These are phyloP conservation scores for Cokeromyces recurvatus DNA, from an alignment of 371 early-diverging fungal genomes.

Conservation along the genomic window DNA sequence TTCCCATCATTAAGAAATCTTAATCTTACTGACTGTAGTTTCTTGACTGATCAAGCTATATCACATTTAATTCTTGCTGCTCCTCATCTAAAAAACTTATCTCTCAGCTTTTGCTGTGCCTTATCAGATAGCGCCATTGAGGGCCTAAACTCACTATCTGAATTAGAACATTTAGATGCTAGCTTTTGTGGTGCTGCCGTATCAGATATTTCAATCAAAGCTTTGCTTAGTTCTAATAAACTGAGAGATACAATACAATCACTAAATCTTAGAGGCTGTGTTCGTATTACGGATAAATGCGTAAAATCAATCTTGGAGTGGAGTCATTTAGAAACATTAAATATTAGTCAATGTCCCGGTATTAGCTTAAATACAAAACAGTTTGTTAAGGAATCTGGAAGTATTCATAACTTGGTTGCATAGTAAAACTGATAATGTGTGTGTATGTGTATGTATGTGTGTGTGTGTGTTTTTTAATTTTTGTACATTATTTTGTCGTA, in stretches of 20 bases:
- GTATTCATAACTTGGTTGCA: constrained; percentile 10
- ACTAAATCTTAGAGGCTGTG: constrained; percentile 47
- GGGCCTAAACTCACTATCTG: constrained; percentile 37
- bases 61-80: constrained; percentile 47
- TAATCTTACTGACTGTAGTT: constrained; percentile 73
- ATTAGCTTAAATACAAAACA: constrained; percentile 15
- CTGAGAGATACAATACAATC: background rate
- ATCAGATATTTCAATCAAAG: constrained; percentile 55
- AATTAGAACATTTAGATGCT: constrained; percentile 55
- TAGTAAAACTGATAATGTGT: no score
- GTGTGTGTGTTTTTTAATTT: no score
- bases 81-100: constrained; percentile 41
- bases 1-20: constrained; percentile 48
- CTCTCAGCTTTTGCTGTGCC: constrained; percentile 79
- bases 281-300: constrained; percentile 60
- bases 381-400: constrained; percentile 9
- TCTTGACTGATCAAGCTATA: constrained; percentile 69
- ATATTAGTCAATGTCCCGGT: constrained; percentile 32
- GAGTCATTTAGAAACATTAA: constrained; percentile 7
- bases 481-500: no score
- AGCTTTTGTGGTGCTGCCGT: constrained; percentile 78
- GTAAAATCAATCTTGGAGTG: constrained; percentile 29
- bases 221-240: constrained; percentile 22
- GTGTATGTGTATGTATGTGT: no score
- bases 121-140: constrained; percentile 62